phyloP scores from a whole-genome alignment of 257 asterid genomes.

The Solanum megistacrolobum region DNA sequence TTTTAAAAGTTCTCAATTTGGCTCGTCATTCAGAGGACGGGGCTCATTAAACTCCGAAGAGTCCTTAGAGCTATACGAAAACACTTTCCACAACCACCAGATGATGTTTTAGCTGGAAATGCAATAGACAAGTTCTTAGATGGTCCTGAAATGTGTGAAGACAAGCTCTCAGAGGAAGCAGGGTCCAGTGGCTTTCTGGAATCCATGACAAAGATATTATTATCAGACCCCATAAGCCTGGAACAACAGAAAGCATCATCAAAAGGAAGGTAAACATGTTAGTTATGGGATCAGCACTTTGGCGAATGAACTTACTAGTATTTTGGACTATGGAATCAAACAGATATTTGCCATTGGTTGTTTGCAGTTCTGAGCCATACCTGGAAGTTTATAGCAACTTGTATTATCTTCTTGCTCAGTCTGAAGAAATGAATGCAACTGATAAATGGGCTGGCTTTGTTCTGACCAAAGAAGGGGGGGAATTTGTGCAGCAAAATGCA shows the following conservation, averaged over 20 bases:
- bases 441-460: conserved; percentile 99
- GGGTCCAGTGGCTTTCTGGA: conserved; percentile 70
- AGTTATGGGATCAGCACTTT: neutral
- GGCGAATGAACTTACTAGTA: neutral
- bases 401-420: conserved; percentile 80
- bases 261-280: conserved; percentile 41
- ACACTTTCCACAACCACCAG: conserved; percentile 94
- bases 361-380: conserved; percentile 80
- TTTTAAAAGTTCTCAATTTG: conserved; percentile 3
- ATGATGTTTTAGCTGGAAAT: conserved; percentile 62
- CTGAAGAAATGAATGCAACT: conserved; percentile 89
- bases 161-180: conserved; percentile 75
- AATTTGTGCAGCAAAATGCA: conserved; percentile 73
- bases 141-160: conserved; percentile 79
- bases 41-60: conserved; percentile 74
- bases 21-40: conserved; percentile 55
- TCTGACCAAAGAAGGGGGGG: conserved; percentile 92
- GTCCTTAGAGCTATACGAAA: conserved; percentile 91
- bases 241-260: conserved; percentile 40
- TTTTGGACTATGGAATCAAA: conserved; percentile 1
- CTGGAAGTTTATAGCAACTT: conserved; percentile 79
- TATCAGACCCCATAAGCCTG: conserved; percentile 45
- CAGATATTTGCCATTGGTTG: conserved; percentile 5
- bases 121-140: conserved; percentile 88
- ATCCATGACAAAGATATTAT: conserved; percentile 48